A percentile compares a stretch with the other conserved stretches of the same genome.
Evolutionary conservation across 257 asterid genomes (phyloP).

Genomic region (Solanum ossicruentum): DNA sequence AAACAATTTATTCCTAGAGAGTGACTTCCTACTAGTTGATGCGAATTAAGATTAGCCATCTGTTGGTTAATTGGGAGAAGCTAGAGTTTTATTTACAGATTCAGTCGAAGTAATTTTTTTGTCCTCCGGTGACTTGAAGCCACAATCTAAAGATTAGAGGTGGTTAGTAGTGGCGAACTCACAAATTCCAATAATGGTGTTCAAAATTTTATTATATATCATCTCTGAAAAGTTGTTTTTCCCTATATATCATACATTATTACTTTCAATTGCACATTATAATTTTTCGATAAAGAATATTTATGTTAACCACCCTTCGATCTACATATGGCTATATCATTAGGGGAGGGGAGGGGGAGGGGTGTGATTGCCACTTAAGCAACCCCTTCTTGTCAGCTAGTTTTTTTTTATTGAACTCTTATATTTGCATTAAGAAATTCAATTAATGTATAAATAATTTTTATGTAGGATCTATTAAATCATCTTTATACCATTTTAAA

Average conservation of each 20-base stretch:
- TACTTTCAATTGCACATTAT: not conserved
- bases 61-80: too few species aligned
- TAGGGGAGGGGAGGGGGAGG: too few species aligned
- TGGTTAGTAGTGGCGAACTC: accelerated
- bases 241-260: not conserved
- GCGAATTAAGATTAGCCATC: too few species aligned
- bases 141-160: not conserved
- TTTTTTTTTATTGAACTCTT: not conserved
- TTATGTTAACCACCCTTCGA: not conserved
- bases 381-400: not conserved
- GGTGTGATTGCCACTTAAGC: not conserved
- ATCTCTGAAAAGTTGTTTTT: not conserved
- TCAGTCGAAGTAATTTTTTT: not conserved
- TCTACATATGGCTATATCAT: not conserved
- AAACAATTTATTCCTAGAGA: too few species aligned
- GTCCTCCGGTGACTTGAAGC: not conserved
- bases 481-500: too few species aligned
- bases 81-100: not conserved
- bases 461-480: too few species aligned
- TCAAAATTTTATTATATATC: not conserved
- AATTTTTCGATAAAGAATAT: not conserved
- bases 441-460: not conserved
- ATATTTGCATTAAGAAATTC: not conserved
- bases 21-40: too few species aligned
- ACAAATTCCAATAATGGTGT: not conserved